Evolutionary conservation across 805 yeast species (phyloP).

Genomic region (Ogataea pini): DNA sequence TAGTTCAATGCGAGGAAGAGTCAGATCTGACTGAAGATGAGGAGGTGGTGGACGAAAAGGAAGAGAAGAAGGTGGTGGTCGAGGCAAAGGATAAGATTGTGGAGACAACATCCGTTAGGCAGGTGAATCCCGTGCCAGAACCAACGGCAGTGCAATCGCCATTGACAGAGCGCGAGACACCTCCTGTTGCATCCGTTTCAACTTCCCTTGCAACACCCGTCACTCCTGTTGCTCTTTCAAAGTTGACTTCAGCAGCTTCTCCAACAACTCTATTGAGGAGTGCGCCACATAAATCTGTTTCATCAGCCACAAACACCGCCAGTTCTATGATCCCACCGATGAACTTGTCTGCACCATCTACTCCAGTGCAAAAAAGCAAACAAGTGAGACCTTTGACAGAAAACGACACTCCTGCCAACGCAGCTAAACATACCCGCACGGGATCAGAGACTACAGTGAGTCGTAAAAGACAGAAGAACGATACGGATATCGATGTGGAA

Average conservation of each 20-base stretch:
- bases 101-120: too few relatives aligned
- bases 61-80: neutral
- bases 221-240: neutral
- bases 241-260: too few relatives aligned
- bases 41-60: slow-evolving; percentile 14
- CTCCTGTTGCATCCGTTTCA: neutral
- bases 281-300: neutral
- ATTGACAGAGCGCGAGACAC: neutral
- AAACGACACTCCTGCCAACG: neutral
- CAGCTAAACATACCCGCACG: neutral
- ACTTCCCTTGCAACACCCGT: neutral
- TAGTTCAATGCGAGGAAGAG: slow-evolving; percentile 23
- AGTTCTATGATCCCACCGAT: too few relatives aligned
- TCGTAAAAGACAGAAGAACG: slow-evolving; percentile 12
- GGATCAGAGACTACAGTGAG: neutral
- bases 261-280: too few relatives aligned
- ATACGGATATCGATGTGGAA: neutral
- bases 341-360: neutral
- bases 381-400: neutral
- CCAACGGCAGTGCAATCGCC: too few relatives aligned
- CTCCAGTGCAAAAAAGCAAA: neutral
- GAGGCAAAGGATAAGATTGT: neutral
- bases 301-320: neutral
- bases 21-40: slow-evolving; percentile 16
- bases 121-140: too few relatives aligned